Evolutionary conservation across 257 asterid genomes (phyloP).

Genomic region (Salvia miltiorrhiza): DNA sequence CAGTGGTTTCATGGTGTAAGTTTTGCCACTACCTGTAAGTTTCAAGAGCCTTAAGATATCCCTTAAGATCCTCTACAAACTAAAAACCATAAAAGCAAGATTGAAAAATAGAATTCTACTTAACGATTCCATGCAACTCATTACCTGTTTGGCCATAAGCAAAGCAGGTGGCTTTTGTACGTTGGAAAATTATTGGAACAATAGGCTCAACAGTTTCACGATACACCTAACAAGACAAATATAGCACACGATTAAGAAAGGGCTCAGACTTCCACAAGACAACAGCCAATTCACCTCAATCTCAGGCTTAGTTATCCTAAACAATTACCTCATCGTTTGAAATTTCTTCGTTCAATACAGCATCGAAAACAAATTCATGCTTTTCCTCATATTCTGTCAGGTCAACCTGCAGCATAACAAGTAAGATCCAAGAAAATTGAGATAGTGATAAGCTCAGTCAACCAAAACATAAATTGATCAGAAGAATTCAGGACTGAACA

Average conservation of each 20-base stretch:
- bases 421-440: slow-evolving; percentile 5
- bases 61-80: slow-evolving; percentile 23
- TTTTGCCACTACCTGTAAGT: slow-evolving; percentile 95
- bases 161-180: slow-evolving; percentile 93
- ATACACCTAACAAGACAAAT: slow-evolving; percentile 48
- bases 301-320: not conserved
- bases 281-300: not conserved
- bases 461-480: too few relatives aligned
- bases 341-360: slow-evolving; percentile 94
- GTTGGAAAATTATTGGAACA: slow-evolving; percentile 81
- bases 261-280: not conserved
- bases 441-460: not conserved
- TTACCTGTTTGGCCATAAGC: slow-evolving; percentile 99
- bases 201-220: slow-evolving; percentile 86
- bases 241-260: slow-evolving; percentile 10
- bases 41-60: slow-evolving; percentile 44
- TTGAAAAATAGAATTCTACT: too few relatives aligned
- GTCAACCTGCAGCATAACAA: slow-evolving; percentile 65
- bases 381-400: slow-evolving; percentile 92
- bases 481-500: too few relatives aligned
- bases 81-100: too few relatives aligned
- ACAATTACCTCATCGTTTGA: slow-evolving; percentile 91
- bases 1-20: slow-evolving; percentile 95
- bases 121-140: not conserved
- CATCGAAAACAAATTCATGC: slow-evolving; percentile 98